Evolutionary conservation across 306 rosid species (phyloP), one percentile per base, ranked within the genome.

Genomic region (Cicer chorassanicum): DNA sequence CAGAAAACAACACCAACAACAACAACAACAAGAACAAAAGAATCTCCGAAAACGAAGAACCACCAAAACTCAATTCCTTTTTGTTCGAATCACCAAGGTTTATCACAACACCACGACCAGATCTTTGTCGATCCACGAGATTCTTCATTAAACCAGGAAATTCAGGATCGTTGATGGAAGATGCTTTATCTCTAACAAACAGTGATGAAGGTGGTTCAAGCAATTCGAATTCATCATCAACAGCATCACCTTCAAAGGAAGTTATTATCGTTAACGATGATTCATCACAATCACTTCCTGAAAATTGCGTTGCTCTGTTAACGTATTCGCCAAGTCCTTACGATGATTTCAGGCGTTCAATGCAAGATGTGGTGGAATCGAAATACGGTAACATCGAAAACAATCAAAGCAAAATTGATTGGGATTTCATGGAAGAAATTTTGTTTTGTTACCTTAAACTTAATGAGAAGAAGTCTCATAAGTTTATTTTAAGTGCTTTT

Each of bases 391-490:
- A 50, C 10, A 74, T 76, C 4, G 68, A 65, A 5, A 70, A 63
- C 4, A 70, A 68, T 1, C 81, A 69, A 36, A 40, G 4, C n/a
- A 8, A 83, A 4, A 68, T 81, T 2, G 96, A 93, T 14, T 93
- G 98, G 98, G 87, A 82, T 38, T 91, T 91, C 86, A 83, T 91
- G 97, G 93, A 91, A 24, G 96, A 93, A 68, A 82, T 91, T 5
- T 71, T 93, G 79, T 78, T 91, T 24, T 55, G 80, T 39, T 91
- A 84, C 53, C 77, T 93, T 0, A 89, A 84, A 38, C 66, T 91
- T 0, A 93, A 93, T 51, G 87, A 91, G 16, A 91, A 89, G 48
- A 91, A 83, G 48, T 85, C 87, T 4, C 80, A 86, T 53, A 87
- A 80, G 77, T 89, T 72, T 72, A 86, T 93, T 15, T 80, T 93